phyloP scores from a whole-genome alignment of 129 eudicot genomes.

The Erigeron canadensis region DNA sequence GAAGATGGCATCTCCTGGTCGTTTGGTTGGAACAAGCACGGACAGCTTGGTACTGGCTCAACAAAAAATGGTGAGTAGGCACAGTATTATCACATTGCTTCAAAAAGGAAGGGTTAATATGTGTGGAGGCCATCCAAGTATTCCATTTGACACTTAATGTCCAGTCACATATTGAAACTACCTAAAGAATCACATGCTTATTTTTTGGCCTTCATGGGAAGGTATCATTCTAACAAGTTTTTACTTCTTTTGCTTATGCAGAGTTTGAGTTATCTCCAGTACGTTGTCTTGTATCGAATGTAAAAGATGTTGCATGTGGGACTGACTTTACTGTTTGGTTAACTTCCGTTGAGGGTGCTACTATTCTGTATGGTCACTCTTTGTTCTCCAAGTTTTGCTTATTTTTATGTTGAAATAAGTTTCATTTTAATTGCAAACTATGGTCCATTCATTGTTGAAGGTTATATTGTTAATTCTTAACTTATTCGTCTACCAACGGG shows the following conservation, averaged over 20 bases:
- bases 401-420: background rate
- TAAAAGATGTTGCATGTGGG: slow-evolving; percentile 60
- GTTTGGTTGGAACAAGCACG: slow-evolving; percentile 97
- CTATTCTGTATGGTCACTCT: slow-evolving; percentile 70
- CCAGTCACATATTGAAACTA: no score
- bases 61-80: slow-evolving; percentile 56
- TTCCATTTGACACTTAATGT: no score
- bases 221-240: background rate
- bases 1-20: slow-evolving; percentile 69
- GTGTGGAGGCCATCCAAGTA: no score
- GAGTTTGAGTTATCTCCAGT: slow-evolving; percentile 76
- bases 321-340: slow-evolving; percentile 91
- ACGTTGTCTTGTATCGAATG: slow-evolving; percentile 69
- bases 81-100: background rate
- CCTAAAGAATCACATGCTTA: background rate
- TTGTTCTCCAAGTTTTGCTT: slow-evolving; percentile 4
- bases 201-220: background rate
- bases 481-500: background rate
- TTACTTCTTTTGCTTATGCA: slow-evolving; percentile 31
- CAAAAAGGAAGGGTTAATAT: background rate
- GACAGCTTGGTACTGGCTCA: slow-evolving; percentile 93
- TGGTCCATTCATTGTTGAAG: background rate
- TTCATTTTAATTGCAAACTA: background rate
- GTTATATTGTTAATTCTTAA: no score
- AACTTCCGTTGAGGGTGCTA: slow-evolving; percentile 70